Base-by-base conservation (phyloP, 306 rosid species). In the Oemleria cerasiformis region DNA sequence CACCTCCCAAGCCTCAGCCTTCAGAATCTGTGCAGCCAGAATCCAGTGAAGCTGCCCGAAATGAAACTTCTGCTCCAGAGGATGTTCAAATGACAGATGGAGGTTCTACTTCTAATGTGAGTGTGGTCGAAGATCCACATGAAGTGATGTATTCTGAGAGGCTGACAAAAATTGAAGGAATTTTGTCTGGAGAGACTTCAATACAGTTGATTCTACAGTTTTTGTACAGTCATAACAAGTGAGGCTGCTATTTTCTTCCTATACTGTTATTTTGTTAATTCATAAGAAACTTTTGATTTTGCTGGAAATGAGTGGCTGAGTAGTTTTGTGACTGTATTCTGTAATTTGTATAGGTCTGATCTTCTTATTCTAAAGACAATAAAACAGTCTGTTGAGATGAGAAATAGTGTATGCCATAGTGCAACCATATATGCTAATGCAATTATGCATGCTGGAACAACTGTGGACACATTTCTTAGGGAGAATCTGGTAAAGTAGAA, bases 351-450 rank as follows among this genome's bases (percentile, higher is more conserved):
- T 76, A 94, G 97, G 78, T 94, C 99, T 2, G 96, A 94, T 81
- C 99, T 94, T 72, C 98, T 94, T 53, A 87, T 94, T 83, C 84
- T 94, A 1, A 94, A 94, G 97, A 91, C 97, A 68, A 89, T 91
- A 74, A 94, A 91, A 87, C 99, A 94, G 87, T 91, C 99, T 17
- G 95, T 94, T 53, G 97, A 94, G 84, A 94, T 89, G 95, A 94
- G 97, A 78, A 94, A 94, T 73, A 94, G 99, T 71, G 96, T 89
- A 63, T 94, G 99, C 66, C 96, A 94, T 67, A 91, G 97, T 84
- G 98, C 98, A 65, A 94, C 98, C 20, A 94, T 94, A 63, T 94
- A 89, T 71, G 92, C 98, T 57, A 94, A 91, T 84, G 98, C 97
- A 45, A 83, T 86, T 56, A 94, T 94, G 98, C 99, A 86, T 78